Evolutionary conservation across 2,329 filamentous ascomycete genomes (phyloP).

Genomic region (Thielaviopsis euricoi): DNA sequence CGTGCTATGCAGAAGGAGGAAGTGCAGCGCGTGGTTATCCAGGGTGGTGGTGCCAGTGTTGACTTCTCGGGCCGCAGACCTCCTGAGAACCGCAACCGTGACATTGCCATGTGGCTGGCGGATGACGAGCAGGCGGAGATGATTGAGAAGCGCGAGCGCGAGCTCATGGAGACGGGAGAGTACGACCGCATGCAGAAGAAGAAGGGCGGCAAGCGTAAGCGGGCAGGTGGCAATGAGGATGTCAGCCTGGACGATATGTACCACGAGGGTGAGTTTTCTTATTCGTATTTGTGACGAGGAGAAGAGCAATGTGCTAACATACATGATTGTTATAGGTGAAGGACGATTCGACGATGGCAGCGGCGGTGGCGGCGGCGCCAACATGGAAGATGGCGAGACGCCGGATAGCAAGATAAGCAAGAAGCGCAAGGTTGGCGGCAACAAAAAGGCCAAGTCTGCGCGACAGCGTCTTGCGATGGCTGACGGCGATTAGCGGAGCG

Average conservation of each 20-base stretch:
- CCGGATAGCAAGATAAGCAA: conserved; percentile 30
- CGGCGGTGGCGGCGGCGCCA: conserved; percentile 50
- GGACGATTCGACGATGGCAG: conserved; percentile 84
- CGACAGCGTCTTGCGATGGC: conserved; percentile 54
- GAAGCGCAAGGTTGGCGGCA: conserved; percentile 38
- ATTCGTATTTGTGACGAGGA: not conserved
- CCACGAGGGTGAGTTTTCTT: conserved; percentile 67
- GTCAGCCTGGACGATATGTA: conserved; percentile 92
- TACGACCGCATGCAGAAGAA: conserved; percentile 48
- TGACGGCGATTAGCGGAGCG: conserved; percentile 30
- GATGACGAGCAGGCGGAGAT: conserved; percentile 92
- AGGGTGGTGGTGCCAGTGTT: conserved; percentile 75
- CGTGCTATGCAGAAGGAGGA: conserved; percentile 96
- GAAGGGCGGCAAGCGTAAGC: conserved; percentile 38
- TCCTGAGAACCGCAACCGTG: conserved; percentile 84
- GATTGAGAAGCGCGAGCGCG: conserved; percentile 83
- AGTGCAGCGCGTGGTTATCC: conserved; percentile 92
- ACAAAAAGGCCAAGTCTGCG: conserved; percentile 47
- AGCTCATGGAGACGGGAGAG: conserved; percentile 60
- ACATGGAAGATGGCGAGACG: conserved; percentile 59
- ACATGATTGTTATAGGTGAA: conserved; percentile 55
- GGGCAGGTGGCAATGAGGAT: conserved; percentile 21
- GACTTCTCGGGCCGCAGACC: conserved; percentile 89
- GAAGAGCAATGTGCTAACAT: conserved; percentile 15
- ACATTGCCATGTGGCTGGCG: conserved; percentile 97